Evolutionary conservation across 495 filamentous ascomycete genomes (phyloP).

Genomic region (Xylaria bambusicola): DNA sequence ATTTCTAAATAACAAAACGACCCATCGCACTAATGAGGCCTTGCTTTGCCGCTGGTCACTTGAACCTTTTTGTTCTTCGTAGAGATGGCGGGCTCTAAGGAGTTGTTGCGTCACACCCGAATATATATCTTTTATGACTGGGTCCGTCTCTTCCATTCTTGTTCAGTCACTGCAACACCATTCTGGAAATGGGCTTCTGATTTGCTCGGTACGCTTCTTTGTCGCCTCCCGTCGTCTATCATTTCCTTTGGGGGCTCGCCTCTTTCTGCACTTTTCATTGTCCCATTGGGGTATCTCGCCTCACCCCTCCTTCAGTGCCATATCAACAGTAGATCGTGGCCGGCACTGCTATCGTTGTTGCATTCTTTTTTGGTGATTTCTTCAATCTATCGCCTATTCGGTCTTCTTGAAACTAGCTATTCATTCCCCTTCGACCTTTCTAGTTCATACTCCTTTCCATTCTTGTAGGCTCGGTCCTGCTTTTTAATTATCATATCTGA

Average conservation of each 20-base stretch:
- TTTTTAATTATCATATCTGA: not conserved
- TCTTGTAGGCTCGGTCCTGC: not conserved
- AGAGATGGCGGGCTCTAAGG: not conserved
- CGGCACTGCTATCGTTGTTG: not conserved
- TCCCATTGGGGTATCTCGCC: not conserved
- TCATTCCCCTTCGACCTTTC: not conserved
- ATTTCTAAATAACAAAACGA: slow-evolving; percentile 4
- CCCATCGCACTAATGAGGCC: not conserved
- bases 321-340: not conserved
- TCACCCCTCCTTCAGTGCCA: not conserved
- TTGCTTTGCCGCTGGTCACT: slow-evolving; percentile 4
- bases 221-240: not conserved
- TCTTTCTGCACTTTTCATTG: slow-evolving; percentile 10
- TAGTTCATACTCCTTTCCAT: not conserved
- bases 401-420: not conserved
- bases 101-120: not conserved
- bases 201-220: not conserved
- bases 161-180: not conserved
- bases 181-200: slow-evolving; percentile 14
- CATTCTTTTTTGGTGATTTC: not conserved
- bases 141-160: slow-evolving; percentile 6
- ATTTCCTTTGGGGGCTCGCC: not conserved
- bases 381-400: slow-evolving; percentile 4
- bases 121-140: slow-evolving; percentile 8
- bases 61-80: not conserved